A percentile compares a stretch with the other conserved stretches of the same genome.
Evolutionary conservation across 1,284 basidiomycete genomes (phyloP).

Genomic region (Puccinia coronata): DNA sequence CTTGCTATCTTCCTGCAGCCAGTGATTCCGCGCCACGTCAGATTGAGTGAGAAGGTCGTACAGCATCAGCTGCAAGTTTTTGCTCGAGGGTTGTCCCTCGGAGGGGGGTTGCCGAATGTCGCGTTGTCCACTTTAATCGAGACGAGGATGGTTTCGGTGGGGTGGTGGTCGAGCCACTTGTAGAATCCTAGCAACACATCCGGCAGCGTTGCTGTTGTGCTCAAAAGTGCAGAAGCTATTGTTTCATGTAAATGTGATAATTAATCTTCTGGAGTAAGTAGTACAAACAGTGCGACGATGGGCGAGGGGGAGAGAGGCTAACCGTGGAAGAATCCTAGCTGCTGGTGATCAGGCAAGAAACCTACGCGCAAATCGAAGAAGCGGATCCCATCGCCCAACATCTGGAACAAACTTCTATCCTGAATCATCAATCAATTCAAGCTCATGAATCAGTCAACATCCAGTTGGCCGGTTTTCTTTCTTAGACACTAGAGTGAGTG

Average conservation of each 20-base stretch:
- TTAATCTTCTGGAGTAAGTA: too few relatives aligned
- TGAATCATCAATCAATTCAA: slow-evolving; percentile 29
- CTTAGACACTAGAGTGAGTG: too few relatives aligned
- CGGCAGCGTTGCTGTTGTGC: slow-evolving; percentile 52
- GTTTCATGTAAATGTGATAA: neutral
- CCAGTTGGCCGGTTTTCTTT: neutral
- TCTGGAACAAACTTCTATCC: slow-evolving; percentile 54
- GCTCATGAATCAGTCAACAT: too few relatives aligned
- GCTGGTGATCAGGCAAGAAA: slow-evolving; percentile 50
- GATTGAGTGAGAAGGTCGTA: slow-evolving; percentile 26
- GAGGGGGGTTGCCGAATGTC: slow-evolving; percentile 23
- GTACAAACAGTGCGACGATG: too few relatives aligned
- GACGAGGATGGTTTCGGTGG: slow-evolving; percentile 53
- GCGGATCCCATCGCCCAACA: slow-evolving; percentile 53
- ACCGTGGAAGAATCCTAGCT: slow-evolving; percentile 53
- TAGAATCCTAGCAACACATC: slow-evolving; percentile 55
- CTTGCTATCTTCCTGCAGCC: slow-evolving; percentile 34
- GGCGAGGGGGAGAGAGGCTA: too few relatives aligned
- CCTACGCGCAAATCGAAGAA: slow-evolving; percentile 54
- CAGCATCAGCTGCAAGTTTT: slow-evolving; percentile 21
- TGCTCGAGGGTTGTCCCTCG: slow-evolving; percentile 12
- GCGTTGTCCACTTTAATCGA: slow-evolving; percentile 52
- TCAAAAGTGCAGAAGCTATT: slow-evolving; percentile 52
- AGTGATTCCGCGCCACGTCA: slow-evolving; percentile 15
- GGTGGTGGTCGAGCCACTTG: slow-evolving; percentile 54